A percentile compares a stretch with the other conserved stretches of the same genome.
These are phyloP conservation scores for Paramyrothecium roridum DNA, from an alignment of 2,329 filamentous ascomycete genomes.

Conservation along the genomic window DNA sequence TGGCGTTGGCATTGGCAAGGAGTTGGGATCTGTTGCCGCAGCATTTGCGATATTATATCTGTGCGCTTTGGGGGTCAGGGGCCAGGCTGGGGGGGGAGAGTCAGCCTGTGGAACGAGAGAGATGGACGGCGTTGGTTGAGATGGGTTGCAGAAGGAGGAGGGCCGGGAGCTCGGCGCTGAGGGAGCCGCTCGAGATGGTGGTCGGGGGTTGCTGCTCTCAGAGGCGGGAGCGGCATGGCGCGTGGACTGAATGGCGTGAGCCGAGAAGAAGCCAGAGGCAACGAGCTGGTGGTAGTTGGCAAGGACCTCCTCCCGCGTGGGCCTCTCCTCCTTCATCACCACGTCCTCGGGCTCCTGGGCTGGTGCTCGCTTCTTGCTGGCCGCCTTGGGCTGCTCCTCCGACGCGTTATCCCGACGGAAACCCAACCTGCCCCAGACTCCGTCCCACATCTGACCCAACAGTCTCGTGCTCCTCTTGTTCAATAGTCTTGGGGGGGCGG, in stretches of 20 bases:
- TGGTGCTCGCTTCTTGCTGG: slow-evolving; percentile 4
- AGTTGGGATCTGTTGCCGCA: not conserved
- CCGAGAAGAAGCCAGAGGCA: slow-evolving; percentile 55
- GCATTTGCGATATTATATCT: not conserved
- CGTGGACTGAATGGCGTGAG: slow-evolving; percentile 56
- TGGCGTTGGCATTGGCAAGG: not conserved
- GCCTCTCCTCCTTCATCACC: slow-evolving; percentile 17
- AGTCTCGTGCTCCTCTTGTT: slow-evolving; percentile 22
- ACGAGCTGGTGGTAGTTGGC: slow-evolving; percentile 56
- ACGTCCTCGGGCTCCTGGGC: not conserved
- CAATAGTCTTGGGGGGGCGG: not conserved
- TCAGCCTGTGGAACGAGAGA: slow-evolving; percentile 6
- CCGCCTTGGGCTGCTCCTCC: slow-evolving; percentile 6
- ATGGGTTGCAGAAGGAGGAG: not conserved
- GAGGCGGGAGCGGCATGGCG: slow-evolving; percentile 36
- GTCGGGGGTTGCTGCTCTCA: slow-evolving; percentile 1
- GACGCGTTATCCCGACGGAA: slow-evolving; percentile 19
- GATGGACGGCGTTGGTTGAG: slow-evolving; percentile 14
- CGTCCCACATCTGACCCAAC: slow-evolving; percentile 35
- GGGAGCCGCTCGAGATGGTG: slow-evolving; percentile 6
- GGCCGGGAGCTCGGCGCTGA: slow-evolving; percentile 9
- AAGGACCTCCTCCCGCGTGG: slow-evolving; percentile 47
- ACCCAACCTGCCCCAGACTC: slow-evolving; percentile 28
- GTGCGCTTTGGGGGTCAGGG: not conserved
- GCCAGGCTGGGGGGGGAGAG: not conserved